Conservation (phyloP, 495 filamentous ascomycete genomes). For the Neurospora sp. region DNA sequence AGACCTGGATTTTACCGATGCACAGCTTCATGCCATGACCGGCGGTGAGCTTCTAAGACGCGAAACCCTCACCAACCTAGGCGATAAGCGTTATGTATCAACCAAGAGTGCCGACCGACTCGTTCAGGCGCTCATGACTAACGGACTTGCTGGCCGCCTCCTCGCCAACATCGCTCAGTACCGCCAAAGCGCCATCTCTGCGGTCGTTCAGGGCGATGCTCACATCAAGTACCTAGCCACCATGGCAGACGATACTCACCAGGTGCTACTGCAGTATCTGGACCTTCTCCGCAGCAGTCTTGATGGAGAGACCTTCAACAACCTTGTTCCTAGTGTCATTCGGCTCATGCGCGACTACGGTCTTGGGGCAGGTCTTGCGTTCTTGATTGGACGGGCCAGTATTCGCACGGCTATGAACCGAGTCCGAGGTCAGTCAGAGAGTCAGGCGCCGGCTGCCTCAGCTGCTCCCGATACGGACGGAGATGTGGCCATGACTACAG, state of each 20-base stretch:
- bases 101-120: conserved; percentile 58
- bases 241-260: conserved; percentile 81
- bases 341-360: conserved; percentile 69
- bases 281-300: conserved; percentile 79
- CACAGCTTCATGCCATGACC: conserved; percentile 74
- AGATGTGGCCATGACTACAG: conserved; percentile 28
- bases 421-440: conserved; percentile 10
- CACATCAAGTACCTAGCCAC: conserved; percentile 76
- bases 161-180: conserved; percentile 87
- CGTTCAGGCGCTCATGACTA: conserved; percentile 65
- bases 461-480: conserved; percentile 28
- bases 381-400: conserved; percentile 70
- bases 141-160: conserved; percentile 61
- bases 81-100: conserved; percentile 65
- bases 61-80: conserved; percentile 64
- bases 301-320: conserved; percentile 66
- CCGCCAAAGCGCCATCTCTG: conserved; percentile 67
- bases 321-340: conserved; percentile 63
- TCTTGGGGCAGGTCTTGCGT: conserved; percentile 73
- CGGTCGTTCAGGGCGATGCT: conserved; percentile 51
- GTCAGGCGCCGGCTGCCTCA: conserved; percentile 13
- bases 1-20: conserved; percentile 74
- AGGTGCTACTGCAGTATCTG: conserved; percentile 74
- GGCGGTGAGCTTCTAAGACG: conserved; percentile 70
- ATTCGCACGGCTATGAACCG: conserved; percentile 38